phyloP scores from a whole-genome alignment of 768 basidiomycete genomes.

The Rhodocollybia butyracea region DNA sequence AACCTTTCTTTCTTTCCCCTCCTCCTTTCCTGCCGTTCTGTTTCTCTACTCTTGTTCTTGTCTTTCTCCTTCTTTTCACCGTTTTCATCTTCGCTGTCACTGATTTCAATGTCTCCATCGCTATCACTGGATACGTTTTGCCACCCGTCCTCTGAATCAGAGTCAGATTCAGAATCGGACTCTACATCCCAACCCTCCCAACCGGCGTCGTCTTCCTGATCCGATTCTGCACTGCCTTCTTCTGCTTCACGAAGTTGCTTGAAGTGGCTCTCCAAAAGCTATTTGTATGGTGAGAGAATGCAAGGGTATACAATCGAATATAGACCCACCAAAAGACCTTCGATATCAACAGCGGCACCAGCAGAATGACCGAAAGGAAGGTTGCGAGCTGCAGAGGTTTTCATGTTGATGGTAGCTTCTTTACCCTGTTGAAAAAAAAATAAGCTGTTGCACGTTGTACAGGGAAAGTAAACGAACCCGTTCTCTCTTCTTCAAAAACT shows the following conservation, averaged over 20 bases:
- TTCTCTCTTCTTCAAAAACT: constrained; percentile 85
- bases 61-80: constrained; percentile 49
- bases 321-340: constrained; percentile 77
- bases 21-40: constrained; percentile 16
- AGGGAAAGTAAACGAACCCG: constrained; percentile 45
- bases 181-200: constrained; percentile 93
- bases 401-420: constrained; percentile 77
- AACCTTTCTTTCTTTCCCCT: constrained; percentile 17
- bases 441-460: constrained; percentile 4
- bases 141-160: constrained; percentile 70
- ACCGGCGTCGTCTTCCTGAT: constrained; percentile 56
- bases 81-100: constrained; percentile 83
- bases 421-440: constrained; percentile 63
- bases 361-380: constrained; percentile 81
- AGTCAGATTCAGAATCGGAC: constrained; percentile 57
- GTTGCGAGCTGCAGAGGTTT: constrained; percentile 52
- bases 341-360: constrained; percentile 79
- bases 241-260: constrained; percentile 66
- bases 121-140: constrained; percentile 72
- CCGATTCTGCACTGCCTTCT: constrained; percentile 30
- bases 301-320: not conserved
- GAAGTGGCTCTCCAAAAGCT: constrained; percentile 90
- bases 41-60: constrained; percentile 19
- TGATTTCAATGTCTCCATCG: constrained; percentile 67
- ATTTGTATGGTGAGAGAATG: not conserved